Evolutionary conservation across 2,329 filamentous ascomycete species (phyloP).

Genomic region (Phyllosticta ampelicida): DNA sequence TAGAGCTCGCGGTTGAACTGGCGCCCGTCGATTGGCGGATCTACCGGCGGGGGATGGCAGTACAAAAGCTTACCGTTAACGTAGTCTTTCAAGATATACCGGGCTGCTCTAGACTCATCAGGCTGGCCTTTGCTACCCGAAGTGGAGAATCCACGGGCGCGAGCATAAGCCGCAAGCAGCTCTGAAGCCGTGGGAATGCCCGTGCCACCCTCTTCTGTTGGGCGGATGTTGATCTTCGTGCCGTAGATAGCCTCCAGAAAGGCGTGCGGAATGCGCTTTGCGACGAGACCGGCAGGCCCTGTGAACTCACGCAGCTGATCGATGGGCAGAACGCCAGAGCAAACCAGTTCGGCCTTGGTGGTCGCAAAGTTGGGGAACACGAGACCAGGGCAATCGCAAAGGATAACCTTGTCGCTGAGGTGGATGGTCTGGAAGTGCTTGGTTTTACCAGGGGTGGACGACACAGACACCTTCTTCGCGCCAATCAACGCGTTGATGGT

Average conservation of each 20-base stretch:
- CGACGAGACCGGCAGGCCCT: conserved; percentile 73
- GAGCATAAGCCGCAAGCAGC: conserved; percentile 74
- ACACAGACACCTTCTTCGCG: conserved; percentile 96
- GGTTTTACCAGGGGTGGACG: conserved; percentile 92
- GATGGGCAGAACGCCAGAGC: conserved; percentile 88
- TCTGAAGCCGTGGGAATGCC: conserved; percentile 78
- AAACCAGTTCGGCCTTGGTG: conserved; percentile 92
- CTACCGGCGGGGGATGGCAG: conserved; percentile 72
- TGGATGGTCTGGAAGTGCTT: conserved; percentile 99
- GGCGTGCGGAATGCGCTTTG: conserved; percentile 70
- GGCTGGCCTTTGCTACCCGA: conserved; percentile 75
- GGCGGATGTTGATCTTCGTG: conserved; percentile 71
- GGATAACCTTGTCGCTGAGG: conserved; percentile 74
- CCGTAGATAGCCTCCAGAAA: conserved; percentile 93
- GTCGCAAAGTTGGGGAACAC: conserved; percentile 97
- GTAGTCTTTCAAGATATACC: conserved; percentile 90
- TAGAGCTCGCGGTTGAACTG: conserved; percentile 89
- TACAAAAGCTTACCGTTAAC: conserved; percentile 92
- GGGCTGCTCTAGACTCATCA: conserved; percentile 83
- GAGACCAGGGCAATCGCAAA: conserved; percentile 96
- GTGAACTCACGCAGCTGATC: conserved; percentile 91
- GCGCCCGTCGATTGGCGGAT: conserved; percentile 52
- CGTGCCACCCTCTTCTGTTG: conserved; percentile 84
- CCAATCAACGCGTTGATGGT: conserved; percentile 99
- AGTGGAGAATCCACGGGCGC: conserved; percentile 81